Evolutionary conservation across 768 basidiomycete species (phyloP).

Genomic region (Chalciporus chontae): DNA sequence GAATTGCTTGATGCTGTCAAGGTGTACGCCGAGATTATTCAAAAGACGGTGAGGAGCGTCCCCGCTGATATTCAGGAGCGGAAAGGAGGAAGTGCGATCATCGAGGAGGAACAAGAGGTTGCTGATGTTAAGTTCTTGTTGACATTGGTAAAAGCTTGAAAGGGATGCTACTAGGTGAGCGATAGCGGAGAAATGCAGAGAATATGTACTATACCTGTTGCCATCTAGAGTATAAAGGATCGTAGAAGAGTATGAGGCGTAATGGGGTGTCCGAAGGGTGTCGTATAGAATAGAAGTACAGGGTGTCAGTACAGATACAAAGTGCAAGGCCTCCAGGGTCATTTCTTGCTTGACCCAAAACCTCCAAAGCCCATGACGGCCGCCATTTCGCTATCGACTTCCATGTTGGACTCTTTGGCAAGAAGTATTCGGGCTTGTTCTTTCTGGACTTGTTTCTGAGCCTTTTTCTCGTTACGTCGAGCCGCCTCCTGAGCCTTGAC

Average conservation of each 20-base stretch:
- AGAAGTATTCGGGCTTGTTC: conserved; percentile 68
- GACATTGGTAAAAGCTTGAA: conserved; percentile 49
- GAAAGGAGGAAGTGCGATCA: conserved; percentile 49
- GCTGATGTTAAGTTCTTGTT: conserved; percentile 75
- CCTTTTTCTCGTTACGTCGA: conserved; percentile 69
- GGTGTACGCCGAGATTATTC: conserved; percentile 66
- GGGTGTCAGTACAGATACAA: conserved; percentile 12
- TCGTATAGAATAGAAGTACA: conserved; percentile 11
- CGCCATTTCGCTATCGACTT: conserved; percentile 65
- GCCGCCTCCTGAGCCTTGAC: conserved; percentile 71
- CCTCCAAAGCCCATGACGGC: conserved; percentile 89
- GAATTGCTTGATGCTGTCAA: conserved; percentile 63
- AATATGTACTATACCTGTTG: conserved; percentile 24
- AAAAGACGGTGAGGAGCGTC: conserved; percentile 68
- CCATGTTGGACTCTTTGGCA: conserved; percentile 45
- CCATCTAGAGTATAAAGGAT: neutral
- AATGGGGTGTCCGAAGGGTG: conserved; percentile 2
- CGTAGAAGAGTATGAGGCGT: neutral
- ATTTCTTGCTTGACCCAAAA: conserved; percentile 86
- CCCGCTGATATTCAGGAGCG: conserved; percentile 59
- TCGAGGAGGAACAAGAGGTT: conserved; percentile 87
- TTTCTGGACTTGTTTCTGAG: conserved; percentile 74
- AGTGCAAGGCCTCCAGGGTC: conserved; percentile 19
- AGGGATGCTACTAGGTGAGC: neutral
- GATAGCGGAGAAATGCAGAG: neutral